phyloP scores from a whole-genome alignment of 2,329 filamentous ascomycete species.

The Curvularia sp. region DNA sequence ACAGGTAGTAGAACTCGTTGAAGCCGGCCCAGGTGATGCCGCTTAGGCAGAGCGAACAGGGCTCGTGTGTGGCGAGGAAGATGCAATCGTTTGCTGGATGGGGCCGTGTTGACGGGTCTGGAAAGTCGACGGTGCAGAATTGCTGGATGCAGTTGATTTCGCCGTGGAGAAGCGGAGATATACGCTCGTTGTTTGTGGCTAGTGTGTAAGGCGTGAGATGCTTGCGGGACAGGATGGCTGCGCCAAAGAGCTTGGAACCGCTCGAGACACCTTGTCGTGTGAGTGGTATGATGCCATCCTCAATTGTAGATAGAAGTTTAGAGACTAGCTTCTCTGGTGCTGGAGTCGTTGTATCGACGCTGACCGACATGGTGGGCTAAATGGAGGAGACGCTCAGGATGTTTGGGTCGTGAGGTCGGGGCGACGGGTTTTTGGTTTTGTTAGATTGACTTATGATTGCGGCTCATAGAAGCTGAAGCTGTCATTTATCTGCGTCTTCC shows the following conservation, averaged over 20 bases:
- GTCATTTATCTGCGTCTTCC: not conserved
- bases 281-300: slow-evolving; percentile 60
- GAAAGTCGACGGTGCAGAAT: slow-evolving; percentile 56
- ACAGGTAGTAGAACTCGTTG: slow-evolving; percentile 64
- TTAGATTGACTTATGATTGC: not conserved
- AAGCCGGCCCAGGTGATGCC: slow-evolving; percentile 67
- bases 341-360: not conserved
- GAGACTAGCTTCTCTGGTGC: slow-evolving; percentile 9
- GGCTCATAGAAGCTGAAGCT: not conserved
- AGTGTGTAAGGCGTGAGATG: slow-evolving; percentile 57
- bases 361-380: slow-evolving; percentile 9
- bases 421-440: not conserved
- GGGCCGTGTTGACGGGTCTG: slow-evolving; percentile 46
- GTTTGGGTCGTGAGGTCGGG: not conserved
- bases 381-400: not conserved
- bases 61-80: slow-evolving; percentile 67
- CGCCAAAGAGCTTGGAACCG: slow-evolving; percentile 65
- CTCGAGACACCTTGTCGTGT: slow-evolving; percentile 59
- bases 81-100: slow-evolving; percentile 59
- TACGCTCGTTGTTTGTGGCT: slow-evolving; percentile 64
- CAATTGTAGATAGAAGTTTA: slow-evolving; percentile 32
- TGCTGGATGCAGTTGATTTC: slow-evolving; percentile 68
- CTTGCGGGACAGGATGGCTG: slow-evolving; percentile 59
- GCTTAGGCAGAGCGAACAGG: slow-evolving; percentile 65
- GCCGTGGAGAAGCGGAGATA: slow-evolving; percentile 64